Conservation (phyloP, 139 green algal species). For the Spirogloea muscicola region DNA sequence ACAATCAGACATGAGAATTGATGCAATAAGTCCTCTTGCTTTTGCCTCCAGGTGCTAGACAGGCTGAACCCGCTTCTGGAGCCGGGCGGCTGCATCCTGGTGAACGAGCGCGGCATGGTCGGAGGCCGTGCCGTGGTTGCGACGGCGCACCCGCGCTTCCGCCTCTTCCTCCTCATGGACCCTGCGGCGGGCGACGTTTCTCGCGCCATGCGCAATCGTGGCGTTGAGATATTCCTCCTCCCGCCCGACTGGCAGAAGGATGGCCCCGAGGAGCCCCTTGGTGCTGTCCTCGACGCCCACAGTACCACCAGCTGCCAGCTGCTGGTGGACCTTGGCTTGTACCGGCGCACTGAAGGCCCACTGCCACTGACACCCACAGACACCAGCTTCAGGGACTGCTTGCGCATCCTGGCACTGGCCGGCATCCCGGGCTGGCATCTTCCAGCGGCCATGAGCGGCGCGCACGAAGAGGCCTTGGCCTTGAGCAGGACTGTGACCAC, state of each 20-base stretch:
- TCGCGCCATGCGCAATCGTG: constrained; percentile 94
- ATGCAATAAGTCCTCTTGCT: too few species aligned
- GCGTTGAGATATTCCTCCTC: constrained; percentile 88
- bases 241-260: too few species aligned
- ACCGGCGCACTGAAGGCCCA: too few species aligned
- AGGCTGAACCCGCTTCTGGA: constrained; percentile 95
- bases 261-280: too few species aligned
- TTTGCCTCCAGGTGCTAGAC: constrained; percentile 81
- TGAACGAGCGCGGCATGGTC: constrained; percentile 79
- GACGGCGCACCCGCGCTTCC: constrained; percentile 81
- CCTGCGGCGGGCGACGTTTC: constrained; percentile 87
- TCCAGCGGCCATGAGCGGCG: constrained; percentile 52
- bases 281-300: too few species aligned
- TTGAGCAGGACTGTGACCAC: constrained; percentile 6
- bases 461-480: constrained; percentile 47
- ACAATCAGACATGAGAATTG: too few species aligned
- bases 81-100: constrained; percentile 70
- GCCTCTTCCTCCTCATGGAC: constrained; percentile 89
- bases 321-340: too few species aligned
- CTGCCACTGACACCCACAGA: too few species aligned
- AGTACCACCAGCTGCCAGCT: too few species aligned
- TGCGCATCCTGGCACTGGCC: not conserved
- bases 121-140: constrained; percentile 63
- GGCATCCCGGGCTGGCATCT: constrained; percentile 47
- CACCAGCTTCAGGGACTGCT: not conserved